These are phyloP conservation scores for Phialophora expanda DNA, from an alignment of 2,329 filamentous ascomycete species.

Conservation along the genomic window DNA sequence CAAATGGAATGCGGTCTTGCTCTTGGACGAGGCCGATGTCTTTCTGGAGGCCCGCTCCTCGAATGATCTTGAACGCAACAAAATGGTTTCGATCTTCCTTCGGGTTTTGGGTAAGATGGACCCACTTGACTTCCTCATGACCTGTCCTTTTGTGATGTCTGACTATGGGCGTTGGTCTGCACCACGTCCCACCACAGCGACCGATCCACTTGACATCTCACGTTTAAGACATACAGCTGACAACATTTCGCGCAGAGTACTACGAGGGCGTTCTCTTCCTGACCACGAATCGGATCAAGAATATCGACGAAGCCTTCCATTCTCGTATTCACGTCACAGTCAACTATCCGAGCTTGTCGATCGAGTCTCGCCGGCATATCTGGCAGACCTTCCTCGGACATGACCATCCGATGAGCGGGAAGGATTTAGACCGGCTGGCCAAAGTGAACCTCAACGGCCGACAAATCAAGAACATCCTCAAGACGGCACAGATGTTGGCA, in stretches of 20 bases:
- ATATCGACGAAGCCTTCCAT: slow-evolving; percentile 44
- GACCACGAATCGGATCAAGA: slow-evolving; percentile 43
- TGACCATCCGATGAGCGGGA: slow-evolving; percentile 17
- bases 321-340: slow-evolving; percentile 52
- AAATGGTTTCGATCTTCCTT: slow-evolving; percentile 49
- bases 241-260: slow-evolving; percentile 33
- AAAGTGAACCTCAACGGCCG: slow-evolving; percentile 42
- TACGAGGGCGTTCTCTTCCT: slow-evolving; percentile 44
- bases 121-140: slow-evolving; percentile 6
- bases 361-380: slow-evolving; percentile 29
- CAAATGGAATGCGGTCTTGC: slow-evolving; percentile 58
- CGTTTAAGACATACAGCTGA: slow-evolving; percentile 24
- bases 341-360: slow-evolving; percentile 52
- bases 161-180: not conserved
- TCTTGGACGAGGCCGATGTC: slow-evolving; percentile 57
- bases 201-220: slow-evolving; percentile 4
- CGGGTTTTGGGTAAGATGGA: slow-evolving; percentile 30
- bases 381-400: slow-evolving; percentile 32
- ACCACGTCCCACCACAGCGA: not conserved
- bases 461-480: slow-evolving; percentile 55
- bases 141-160: not conserved
- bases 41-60: slow-evolving; percentile 49
- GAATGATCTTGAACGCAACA: slow-evolving; percentile 53
- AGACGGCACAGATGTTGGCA: slow-evolving; percentile 51
- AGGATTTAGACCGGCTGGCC: slow-evolving; percentile 30